phyloP scores from a whole-genome alignment of 768 basidiomycete genomes.

The Boletus rufocinnamomeus region DNA sequence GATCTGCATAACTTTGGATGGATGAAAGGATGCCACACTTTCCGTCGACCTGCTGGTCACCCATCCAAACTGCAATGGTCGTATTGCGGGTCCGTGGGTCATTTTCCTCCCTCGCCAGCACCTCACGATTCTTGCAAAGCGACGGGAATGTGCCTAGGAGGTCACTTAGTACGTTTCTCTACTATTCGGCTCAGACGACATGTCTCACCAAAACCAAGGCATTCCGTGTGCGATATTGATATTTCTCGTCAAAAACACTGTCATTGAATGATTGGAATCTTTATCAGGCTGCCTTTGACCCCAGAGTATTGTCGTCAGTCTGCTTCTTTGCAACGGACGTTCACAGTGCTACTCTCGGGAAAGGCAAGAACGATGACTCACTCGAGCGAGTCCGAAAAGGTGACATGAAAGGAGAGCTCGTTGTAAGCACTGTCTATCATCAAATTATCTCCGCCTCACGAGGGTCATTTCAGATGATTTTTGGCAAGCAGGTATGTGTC shows the following conservation, averaged over 20 bases:
- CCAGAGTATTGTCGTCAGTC: constrained; percentile 77
- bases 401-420: constrained; percentile 83
- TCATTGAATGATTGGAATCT: background rate
- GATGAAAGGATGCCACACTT: constrained; percentile 69
- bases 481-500: constrained; percentile 79
- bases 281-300: constrained; percentile 82
- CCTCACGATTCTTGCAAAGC: constrained; percentile 40
- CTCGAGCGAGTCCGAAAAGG: constrained; percentile 73
- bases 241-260: background rate
- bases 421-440: constrained; percentile 48
- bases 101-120: background rate
- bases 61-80: constrained; percentile 84
- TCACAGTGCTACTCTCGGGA: constrained; percentile 84
- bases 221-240: constrained; percentile 44
- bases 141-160: constrained; percentile 91
- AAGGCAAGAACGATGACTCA: constrained; percentile 81
- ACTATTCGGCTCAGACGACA: background rate
- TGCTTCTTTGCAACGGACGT: constrained; percentile 98
- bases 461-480: constrained; percentile 72
- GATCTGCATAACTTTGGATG: constrained; percentile 1
- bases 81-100: constrained; percentile 68
- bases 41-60: constrained; percentile 73
- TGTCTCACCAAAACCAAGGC: constrained; percentile 38
- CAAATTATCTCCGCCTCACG: background rate
- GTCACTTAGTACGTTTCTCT: constrained; percentile 65